Conservation (phyloP, 495 filamentous ascomycete genomes). For the Aspergillus campestris region DNA sequence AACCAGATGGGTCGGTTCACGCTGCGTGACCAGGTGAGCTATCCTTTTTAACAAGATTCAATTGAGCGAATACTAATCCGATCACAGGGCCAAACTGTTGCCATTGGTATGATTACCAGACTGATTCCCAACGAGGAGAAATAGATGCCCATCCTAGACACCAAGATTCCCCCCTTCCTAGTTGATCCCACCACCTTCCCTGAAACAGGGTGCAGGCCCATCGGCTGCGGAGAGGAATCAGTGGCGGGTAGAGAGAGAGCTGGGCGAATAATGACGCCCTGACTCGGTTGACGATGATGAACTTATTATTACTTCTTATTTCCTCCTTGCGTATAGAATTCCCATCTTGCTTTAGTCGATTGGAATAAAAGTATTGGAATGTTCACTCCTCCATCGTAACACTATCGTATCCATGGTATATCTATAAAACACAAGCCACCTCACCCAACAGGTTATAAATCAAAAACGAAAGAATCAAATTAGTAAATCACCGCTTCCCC, state of each 20-base stretch:
- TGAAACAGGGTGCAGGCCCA: too few relatives aligned
- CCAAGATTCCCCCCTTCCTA: too few relatives aligned
- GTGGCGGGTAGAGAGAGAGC: conserved; percentile 12
- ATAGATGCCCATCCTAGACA: conserved; percentile 6
- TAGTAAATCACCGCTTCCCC: conserved; percentile 42
- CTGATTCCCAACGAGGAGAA: conserved; percentile 44
- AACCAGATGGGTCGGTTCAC: conserved; percentile 92
- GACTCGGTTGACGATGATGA: conserved; percentile 36
- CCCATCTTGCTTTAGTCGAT: conserved; percentile 9
- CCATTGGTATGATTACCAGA: conserved; percentile 94
- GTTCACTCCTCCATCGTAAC: not conserved
- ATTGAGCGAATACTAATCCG: conserved; percentile 6
- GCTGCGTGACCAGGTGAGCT: conserved; percentile 76
- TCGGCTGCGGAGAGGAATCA: too few relatives aligned
- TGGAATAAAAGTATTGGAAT: conserved; percentile 12
- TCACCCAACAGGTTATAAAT: not conserved
- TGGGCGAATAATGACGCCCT: conserved; percentile 14
- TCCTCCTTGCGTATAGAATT: conserved; percentile 12
- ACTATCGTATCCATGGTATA: conserved; percentile 1
- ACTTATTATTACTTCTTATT: conserved; percentile 18
- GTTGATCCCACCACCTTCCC: too few relatives aligned
- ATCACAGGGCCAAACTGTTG: conserved; percentile 82
- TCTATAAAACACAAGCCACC: conserved; percentile 5
- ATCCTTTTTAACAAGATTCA: not conserved
- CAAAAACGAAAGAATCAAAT: not conserved